Percentiles rank a stretch among this genome's conserved stretches.
Evolutionary conservation across 768 basidiomycete species (phyloP).

Genomic region (Panellus pusillus): DNA sequence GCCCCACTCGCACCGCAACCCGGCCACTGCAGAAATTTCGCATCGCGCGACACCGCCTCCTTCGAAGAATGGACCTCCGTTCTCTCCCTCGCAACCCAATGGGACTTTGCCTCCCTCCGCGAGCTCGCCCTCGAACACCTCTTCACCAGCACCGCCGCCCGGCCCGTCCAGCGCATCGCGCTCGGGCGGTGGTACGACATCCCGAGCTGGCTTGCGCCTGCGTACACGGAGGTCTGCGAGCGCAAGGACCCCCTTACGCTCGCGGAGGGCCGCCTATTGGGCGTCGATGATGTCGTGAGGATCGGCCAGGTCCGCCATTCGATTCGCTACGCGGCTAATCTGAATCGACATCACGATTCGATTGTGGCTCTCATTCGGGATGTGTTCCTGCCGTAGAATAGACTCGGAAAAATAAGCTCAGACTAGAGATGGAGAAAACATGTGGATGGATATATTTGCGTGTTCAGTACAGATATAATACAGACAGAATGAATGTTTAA

Average conservation of each 20-base stretch:
- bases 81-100: conserved; percentile 27
- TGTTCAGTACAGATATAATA: background rate
- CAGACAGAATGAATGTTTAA: conserved; percentile 9
- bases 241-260: conserved; percentile 22
- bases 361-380: conserved; percentile 17
- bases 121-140: conserved; percentile 28
- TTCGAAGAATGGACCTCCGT: conserved; percentile 32
- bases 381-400: conserved; percentile 2
- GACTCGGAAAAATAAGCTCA: background rate
- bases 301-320: conserved; percentile 21
- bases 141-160: conserved; percentile 5
- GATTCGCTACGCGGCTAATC: conserved; percentile 20
- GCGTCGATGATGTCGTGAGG: conserved; percentile 15
- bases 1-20: background rate
- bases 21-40: conserved; percentile 15
- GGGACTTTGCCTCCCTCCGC: conserved; percentile 29
- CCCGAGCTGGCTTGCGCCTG: conserved; percentile 28
- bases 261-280: conserved; percentile 19
- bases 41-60: conserved; percentile 8
- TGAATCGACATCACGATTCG: conserved; percentile 20
- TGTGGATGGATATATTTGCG: background rate
- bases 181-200: conserved; percentile 26
- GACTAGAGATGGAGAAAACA: background rate
- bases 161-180: conserved; percentile 23
- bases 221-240: conserved; percentile 30